These are phyloP conservation scores for Urtica urens DNA, from an alignment of 306 rosid species.

Conservation along the genomic window DNA sequence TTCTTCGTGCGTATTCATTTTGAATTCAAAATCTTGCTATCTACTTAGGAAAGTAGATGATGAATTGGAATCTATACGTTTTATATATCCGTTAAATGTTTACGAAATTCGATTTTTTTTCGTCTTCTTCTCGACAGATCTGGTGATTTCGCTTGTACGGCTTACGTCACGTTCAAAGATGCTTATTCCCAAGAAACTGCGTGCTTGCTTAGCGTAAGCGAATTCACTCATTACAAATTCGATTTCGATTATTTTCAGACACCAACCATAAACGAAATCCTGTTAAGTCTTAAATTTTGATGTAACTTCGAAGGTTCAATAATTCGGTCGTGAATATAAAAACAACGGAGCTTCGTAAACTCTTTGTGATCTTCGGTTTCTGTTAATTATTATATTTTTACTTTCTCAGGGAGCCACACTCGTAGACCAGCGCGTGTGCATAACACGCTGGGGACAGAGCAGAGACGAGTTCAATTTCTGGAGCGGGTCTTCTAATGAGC, in stretches of 20 bases:
- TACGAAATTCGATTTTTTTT: too few relatives aligned
- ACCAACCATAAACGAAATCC: too few relatives aligned
- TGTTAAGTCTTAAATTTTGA: neutral
- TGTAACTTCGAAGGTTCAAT: neutral
- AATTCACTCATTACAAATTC: neutral
- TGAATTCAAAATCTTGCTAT: too few relatives aligned
- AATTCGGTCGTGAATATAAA: too few relatives aligned
- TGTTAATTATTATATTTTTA: neutral
- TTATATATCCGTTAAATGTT: too few relatives aligned
- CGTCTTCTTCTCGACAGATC: slow-evolving; percentile 25
- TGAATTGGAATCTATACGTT: too few relatives aligned
- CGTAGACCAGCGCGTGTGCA: slow-evolving; percentile 81
- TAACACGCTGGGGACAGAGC: slow-evolving; percentile 80
- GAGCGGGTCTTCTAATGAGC: slow-evolving; percentile 31
- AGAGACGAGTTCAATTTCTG: slow-evolving; percentile 63
- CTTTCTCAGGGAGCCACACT: slow-evolving; percentile 75
- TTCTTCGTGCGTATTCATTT: neutral
- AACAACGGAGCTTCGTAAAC: neutral
- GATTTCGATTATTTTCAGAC: neutral
- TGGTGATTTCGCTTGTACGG: slow-evolving; percentile 69
- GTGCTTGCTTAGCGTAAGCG: slow-evolving; percentile 84
- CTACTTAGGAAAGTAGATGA: too few relatives aligned
- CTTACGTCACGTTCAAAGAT: slow-evolving; percentile 82
- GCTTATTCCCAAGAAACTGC: slow-evolving; percentile 84
- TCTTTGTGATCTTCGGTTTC: neutral